Evolutionary conservation across 2,329 filamentous ascomycete species (phyloP).

Genomic region (Arthrinium puccinioides): DNA sequence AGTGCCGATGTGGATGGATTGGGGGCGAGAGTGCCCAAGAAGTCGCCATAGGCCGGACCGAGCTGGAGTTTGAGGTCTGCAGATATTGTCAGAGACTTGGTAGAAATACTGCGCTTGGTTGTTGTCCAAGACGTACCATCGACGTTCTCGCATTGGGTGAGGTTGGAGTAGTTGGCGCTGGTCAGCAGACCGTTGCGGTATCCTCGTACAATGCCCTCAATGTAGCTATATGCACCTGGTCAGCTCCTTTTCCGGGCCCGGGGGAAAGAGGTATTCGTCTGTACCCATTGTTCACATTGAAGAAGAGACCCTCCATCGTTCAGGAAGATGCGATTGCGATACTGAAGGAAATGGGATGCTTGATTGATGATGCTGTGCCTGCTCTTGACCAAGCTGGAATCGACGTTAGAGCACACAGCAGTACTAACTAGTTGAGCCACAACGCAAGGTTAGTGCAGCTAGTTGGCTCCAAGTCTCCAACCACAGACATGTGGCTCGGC

Average conservation of each 20-base stretch:
- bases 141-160: conserved; percentile 96
- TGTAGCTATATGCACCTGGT: conserved; percentile 57
- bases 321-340: conserved; percentile 12
- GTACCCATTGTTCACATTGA: conserved; percentile 90
- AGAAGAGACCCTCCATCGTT: conserved; percentile 85
- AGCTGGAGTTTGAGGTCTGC: conserved; percentile 96
- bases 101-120: too few species aligned
- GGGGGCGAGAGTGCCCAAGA: conserved; percentile 84
- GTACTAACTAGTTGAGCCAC: too few species aligned
- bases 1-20: conserved; percentile 96
- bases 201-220: conserved; percentile 94
- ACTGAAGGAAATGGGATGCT: too few species aligned
- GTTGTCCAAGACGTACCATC: conserved; percentile 71
- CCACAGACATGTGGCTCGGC: too few species aligned
- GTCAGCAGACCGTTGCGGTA: conserved; percentile 94
- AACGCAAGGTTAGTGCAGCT: too few species aligned
- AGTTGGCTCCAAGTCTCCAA: too few species aligned
- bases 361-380: too few species aligned
- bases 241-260: conserved; percentile 19
- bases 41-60: conserved; percentile 92
- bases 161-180: conserved; percentile 83
- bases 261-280: neutral
- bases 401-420: too few species aligned
- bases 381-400: too few species aligned
- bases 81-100: neutral